Conservation (phyloP, 1,284 basidiomycete species). For the Phaffia rhodozyma region DNA sequence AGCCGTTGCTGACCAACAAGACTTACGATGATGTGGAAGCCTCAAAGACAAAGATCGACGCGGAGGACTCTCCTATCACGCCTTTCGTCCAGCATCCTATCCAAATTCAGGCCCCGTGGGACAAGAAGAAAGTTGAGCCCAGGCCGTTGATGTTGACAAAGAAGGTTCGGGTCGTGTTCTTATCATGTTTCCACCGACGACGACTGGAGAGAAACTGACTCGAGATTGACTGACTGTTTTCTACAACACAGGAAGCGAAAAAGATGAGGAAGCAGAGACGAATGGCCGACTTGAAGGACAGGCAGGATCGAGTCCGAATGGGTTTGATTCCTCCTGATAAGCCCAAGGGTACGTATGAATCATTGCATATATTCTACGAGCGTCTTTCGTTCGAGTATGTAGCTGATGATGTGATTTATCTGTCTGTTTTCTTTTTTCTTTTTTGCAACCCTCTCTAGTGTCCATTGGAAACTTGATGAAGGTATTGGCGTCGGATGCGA, state of each 20-base stretch:
- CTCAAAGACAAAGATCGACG: conserved; percentile 41
- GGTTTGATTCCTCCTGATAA: conserved; percentile 88
- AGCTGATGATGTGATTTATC: conserved; percentile 18
- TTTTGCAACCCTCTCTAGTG: conserved; percentile 42
- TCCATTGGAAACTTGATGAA: conserved; percentile 95
- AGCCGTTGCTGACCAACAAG: conserved; percentile 63
- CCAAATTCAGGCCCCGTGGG: conserved; percentile 79
- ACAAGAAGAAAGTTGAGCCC: conserved; percentile 60
- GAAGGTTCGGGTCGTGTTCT: conserved; percentile 42
- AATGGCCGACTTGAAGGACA: conserved; percentile 83
- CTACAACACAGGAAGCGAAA: conserved; percentile 64
- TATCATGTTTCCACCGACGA: too few species aligned
- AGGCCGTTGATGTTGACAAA: conserved; percentile 83
- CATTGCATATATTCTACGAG: not conserved
- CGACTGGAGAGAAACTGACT: not conserved
- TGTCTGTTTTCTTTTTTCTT: not conserved
- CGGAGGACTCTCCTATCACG: conserved; percentile 60
- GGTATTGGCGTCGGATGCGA: conserved; percentile 88
- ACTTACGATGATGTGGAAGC: conserved; percentile 59
- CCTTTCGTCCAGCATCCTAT: conserved; percentile 95
- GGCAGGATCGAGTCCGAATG: conserved; percentile 90
- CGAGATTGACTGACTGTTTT: conserved; percentile 16
- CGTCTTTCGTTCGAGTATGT: too few species aligned
- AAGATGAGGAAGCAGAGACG: conserved; percentile 87
- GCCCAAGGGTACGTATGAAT: conserved; percentile 59